Conservation (phyloP, 202 grass and related monocot species). For the Brachypodium distachyon region DNA sequence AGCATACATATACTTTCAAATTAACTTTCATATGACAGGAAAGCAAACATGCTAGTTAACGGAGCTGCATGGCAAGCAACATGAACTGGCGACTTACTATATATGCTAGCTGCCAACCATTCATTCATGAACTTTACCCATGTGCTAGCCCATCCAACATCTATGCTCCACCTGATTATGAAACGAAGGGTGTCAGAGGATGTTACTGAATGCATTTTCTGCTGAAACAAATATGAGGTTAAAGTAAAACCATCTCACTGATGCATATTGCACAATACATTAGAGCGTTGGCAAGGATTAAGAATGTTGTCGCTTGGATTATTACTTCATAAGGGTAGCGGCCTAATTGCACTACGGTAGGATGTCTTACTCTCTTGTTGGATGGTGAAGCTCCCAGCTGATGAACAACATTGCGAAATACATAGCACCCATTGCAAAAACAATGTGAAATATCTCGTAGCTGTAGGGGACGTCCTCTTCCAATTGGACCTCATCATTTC, state of each 20-base stretch:
- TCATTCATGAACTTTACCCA: slow-evolving; percentile 86
- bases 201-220: background rate
- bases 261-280: background rate
- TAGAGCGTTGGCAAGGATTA: background rate
- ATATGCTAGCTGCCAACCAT: slow-evolving; percentile 77
- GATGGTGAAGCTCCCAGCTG: slow-evolving; percentile 80
- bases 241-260: background rate
- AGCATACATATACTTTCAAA: background rate
- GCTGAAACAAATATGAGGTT: background rate
- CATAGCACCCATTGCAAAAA: slow-evolving; percentile 94
- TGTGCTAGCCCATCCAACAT: slow-evolving; percentile 84
- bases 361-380: slow-evolving; percentile 62
- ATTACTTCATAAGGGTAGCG: background rate
- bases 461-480: slow-evolving; percentile 71
- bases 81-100: slow-evolving; percentile 39
- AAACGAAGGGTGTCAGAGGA: background rate
- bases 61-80: background rate
- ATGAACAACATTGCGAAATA: slow-evolving; percentile 96
- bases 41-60: background rate
- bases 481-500: slow-evolving; percentile 35
- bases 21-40: background rate
- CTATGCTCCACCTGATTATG: slow-evolving; percentile 83
- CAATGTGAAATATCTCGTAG: slow-evolving; percentile 76
- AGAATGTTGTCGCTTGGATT: background rate
- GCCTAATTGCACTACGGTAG: background rate